Conservation (phyloP, 164 flowering plant genomes). For the Vitis rupestris region DNA sequence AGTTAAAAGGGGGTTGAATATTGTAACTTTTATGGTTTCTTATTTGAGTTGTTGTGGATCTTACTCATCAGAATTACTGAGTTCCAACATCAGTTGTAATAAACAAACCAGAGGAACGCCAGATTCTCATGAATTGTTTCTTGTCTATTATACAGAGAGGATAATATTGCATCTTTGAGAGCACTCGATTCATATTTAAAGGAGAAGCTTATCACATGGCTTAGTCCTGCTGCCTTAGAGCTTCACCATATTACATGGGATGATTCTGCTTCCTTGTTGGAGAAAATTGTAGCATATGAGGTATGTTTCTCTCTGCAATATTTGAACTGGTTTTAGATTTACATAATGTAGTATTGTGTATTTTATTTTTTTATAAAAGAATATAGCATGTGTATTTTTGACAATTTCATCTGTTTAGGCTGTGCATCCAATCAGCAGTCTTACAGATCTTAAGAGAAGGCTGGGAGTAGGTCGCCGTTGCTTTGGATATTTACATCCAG, state of each 20-base stretch:
- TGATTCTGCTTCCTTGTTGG: constrained; percentile 92
- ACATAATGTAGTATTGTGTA: neutral
- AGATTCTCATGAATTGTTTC: neutral
- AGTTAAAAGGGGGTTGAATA: too few relatives aligned
- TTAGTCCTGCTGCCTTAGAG: constrained; percentile 91
- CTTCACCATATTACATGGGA: constrained; percentile 96
- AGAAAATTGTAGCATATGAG: constrained; percentile 94
- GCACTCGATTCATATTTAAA: constrained; percentile 79
- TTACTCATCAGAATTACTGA: too few relatives aligned
- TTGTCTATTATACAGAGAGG: constrained; percentile 46
- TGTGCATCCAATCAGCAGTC: constrained; percentile 95
- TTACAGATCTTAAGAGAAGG: constrained; percentile 88
- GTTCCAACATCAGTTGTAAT: too few relatives aligned
- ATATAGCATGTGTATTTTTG: neutral
- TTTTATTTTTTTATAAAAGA: too few relatives aligned
- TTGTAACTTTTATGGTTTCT: too few relatives aligned
- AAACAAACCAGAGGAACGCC: too few relatives aligned
- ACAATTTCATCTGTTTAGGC: constrained; percentile 49
- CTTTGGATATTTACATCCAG: constrained; percentile 92
- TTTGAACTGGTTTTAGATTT: neutral
- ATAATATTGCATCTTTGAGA: constrained; percentile 68
- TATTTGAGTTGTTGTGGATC: too few relatives aligned
- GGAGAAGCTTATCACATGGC: constrained; percentile 91
- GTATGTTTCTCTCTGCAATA: constrained; percentile 22
- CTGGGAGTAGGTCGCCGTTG: constrained; percentile 93